Percentiles rank a stretch among this genome's conserved stretches.
phyloP scores from a whole-genome alignment of 371 early-diverging fungal species.

The Mortierella sp. region DNA sequence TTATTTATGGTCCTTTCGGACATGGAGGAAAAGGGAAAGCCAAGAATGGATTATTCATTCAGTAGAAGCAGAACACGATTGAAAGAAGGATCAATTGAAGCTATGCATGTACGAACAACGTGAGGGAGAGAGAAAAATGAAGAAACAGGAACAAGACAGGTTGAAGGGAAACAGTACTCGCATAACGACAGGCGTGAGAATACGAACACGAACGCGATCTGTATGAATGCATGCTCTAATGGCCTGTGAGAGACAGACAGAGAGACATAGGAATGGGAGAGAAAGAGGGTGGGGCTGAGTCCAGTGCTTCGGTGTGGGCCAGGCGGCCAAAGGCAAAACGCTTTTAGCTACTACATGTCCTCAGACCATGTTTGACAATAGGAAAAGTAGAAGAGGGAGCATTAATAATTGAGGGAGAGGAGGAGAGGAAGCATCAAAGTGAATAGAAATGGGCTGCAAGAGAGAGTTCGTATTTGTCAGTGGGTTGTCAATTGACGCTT shows the following conservation, averaged over 20 bases:
- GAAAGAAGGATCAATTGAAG: background rate
- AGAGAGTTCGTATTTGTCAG: background rate
- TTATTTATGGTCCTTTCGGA: background rate
- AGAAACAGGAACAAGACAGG: background rate
- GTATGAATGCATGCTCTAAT: background rate
- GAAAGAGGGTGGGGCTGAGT: background rate
- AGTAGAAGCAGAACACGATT: background rate
- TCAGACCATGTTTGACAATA: constrained; percentile 1
- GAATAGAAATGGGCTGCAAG: background rate
- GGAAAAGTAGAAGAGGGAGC: no score
- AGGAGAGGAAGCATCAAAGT: background rate
- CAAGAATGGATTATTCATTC: background rate
- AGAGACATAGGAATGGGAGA: background rate
- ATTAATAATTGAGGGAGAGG: background rate
- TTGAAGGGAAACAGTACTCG: background rate
- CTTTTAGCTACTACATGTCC: constrained; percentile 18
- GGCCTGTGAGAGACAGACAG: background rate
- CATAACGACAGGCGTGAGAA: background rate
- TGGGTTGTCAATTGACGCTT: background rate
- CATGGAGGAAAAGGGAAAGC: background rate
- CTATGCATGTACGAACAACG: no score
- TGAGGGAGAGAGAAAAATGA: background rate
- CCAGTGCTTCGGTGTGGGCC: background rate
- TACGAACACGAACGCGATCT: background rate
- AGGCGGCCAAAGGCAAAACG: constrained; percentile 27